Evolutionary conservation across 2,329 filamentous ascomycete genomes (phyloP).

Genomic region (Arthroderma sp.): DNA sequence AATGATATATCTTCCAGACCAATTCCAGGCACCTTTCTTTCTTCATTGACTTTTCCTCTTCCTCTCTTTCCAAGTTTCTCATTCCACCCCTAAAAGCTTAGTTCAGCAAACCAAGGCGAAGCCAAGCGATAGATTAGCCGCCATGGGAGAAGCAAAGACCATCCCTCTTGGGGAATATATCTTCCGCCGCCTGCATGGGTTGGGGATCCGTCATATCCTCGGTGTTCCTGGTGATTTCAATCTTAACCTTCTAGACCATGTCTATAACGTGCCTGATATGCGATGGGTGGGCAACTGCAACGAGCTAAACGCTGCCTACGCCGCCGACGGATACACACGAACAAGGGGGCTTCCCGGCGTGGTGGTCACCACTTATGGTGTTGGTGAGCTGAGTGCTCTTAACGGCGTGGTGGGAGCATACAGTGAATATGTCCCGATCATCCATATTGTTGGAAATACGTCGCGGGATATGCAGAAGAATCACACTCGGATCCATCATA

Average conservation of each 20-base stretch:
- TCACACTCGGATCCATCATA: conserved; percentile 27
- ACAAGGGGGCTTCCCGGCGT: conserved; percentile 36
- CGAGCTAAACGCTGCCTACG: conserved; percentile 39
- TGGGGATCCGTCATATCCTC: conserved; percentile 10
- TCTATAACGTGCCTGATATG: conserved; percentile 18
- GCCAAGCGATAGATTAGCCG: too few relatives aligned
- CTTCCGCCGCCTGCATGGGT: conserved; percentile 9
- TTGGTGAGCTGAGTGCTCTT: conserved; percentile 36
- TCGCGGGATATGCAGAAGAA: conserved; percentile 35
- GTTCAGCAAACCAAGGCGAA: too few relatives aligned
- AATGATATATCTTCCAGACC: too few relatives aligned
- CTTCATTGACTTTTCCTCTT: too few relatives aligned
- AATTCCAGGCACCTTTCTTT: too few relatives aligned
- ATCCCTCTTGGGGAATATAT: conserved; percentile 10
- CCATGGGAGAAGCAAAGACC: neutral
- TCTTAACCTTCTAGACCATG: conserved; percentile 12
- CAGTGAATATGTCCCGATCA: conserved; percentile 44
- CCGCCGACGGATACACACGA: conserved; percentile 42
- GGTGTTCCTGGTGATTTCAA: conserved; percentile 12
- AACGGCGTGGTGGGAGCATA: conserved; percentile 35
- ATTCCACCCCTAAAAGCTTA: too few relatives aligned
- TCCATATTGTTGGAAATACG: conserved; percentile 48
- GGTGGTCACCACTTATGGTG: conserved; percentile 46
- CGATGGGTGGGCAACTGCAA: conserved; percentile 42
- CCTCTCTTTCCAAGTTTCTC: too few relatives aligned